Evolutionary conservation across 2,329 filamentous ascomycete genomes (phyloP), one percentile per base, ranked within the genome.

Genomic region (Aspergillus quadrilineatus): DNA sequence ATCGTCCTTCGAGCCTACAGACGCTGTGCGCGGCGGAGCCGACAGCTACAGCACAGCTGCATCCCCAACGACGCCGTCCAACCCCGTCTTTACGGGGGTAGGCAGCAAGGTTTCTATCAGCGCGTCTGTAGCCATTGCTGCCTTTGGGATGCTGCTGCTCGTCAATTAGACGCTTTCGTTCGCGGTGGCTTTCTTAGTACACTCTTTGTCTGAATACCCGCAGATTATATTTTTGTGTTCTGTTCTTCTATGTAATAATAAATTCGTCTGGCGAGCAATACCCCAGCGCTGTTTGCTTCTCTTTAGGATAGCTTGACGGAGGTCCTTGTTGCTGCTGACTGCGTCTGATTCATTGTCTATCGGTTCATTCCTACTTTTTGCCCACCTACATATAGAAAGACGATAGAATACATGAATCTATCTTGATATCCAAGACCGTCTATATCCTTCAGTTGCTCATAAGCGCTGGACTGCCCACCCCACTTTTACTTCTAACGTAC

Each of bases 51-150:
- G 49, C 10, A 50, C 44, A 14, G 14, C 22, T 22, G 22, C 26
- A 14, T 22, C 60, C 4, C 58, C 50, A 7, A 63, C 65, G 4
- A 56, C 57, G 4, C 60, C 60, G 4, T 41, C 49, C 6, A 59
- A 50, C 8, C 59, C 66, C 12, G 48, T 67, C 2, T 68, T 68
- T 55, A 70, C 67, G 3, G 65, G 63, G 4, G 60, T 60, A 12
- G 67, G 64, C 3, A 59, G 52, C 37, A 64, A 46, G 34, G 9
- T 67, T 32, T 59, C 62, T 7, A 44, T 65, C 10, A 55, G 60
- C 10, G 29, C 56, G 14, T 52, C 60, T 12, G 30, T 55, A 14
- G 44, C 59, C 15, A 17, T 69, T 12, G 8, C 62, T 14, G 60
- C 58, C 15, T 62, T 65, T 1, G 51, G 46, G n/a, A 12, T 68